A percentile compares a stretch with the other conserved stretches of the same genome.
Conservation (phyloP, 768 basidiomycete genomes). For the Suillus bovinus region DNA sequence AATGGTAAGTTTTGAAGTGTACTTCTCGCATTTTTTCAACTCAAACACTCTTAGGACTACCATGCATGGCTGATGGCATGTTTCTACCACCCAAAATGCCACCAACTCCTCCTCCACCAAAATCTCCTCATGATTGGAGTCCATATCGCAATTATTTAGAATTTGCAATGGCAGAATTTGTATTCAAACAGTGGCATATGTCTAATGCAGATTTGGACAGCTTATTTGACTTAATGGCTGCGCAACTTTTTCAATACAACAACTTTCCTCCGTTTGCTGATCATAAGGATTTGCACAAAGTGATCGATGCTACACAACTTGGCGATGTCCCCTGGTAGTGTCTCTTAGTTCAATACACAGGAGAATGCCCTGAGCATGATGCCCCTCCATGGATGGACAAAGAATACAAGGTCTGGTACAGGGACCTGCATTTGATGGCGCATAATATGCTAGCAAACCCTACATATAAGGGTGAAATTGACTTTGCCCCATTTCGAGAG, state of each 20-base stretch:
- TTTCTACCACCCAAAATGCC: conserved; percentile 9
- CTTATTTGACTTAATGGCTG: conserved; percentile 21
- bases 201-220: conserved; percentile 17
- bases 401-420: too few species aligned
- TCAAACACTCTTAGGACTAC: neutral
- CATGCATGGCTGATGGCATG: conserved; percentile 5
- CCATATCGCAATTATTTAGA: conserved; percentile 14
- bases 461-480: too few species aligned
- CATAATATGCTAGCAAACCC: too few species aligned
- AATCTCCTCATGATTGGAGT: conserved; percentile 10
- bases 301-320: conserved; percentile 27
- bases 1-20: neutral
- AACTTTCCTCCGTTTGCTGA: conserved; percentile 25
- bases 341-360: conserved; percentile 20
- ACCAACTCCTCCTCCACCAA: conserved; percentile 2
- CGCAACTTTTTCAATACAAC: conserved; percentile 11
- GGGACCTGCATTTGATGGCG: too few species aligned
- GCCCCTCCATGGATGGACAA: conserved; percentile 20
- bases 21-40: too few species aligned
- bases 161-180: conserved; percentile 22
- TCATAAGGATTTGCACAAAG: conserved; percentile 20
- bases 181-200: conserved; percentile 22
- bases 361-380: conserved; percentile 15
- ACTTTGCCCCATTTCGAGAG: too few species aligned
- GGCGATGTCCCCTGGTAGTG: conserved; percentile 33